Conservation (phyloP, 1,139 yeast genomes). For the Yamadazyma atmosphaerica region DNA sequence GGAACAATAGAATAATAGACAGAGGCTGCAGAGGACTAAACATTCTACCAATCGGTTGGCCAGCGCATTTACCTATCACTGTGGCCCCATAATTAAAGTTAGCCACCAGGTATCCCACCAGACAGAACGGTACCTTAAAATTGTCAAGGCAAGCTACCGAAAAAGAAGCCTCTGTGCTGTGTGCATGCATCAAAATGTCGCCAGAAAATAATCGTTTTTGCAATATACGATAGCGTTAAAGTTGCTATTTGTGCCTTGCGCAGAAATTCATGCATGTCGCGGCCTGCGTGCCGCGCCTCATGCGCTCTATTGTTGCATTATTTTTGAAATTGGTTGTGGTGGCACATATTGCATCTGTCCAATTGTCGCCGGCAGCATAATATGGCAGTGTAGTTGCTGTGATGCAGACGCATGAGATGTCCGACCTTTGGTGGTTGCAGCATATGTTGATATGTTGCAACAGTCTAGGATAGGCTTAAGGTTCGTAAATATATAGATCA, state of each 20-base stretch:
- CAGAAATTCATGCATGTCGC: background rate
- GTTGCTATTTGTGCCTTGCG: background rate
- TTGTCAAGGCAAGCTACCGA: background rate
- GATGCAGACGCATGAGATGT: too few relatives aligned
- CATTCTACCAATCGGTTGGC: too few relatives aligned
- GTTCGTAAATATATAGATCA: too few relatives aligned
- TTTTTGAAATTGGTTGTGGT: background rate
- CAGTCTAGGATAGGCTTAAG: too few relatives aligned
- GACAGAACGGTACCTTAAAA: conserved; percentile 1
- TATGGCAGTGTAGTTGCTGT: too few relatives aligned
- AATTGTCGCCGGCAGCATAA: too few relatives aligned
- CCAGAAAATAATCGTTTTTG: conserved; percentile 1
- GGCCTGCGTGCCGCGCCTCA: too few relatives aligned
- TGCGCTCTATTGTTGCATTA: conserved; percentile 2
- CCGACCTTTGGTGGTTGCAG: too few relatives aligned
- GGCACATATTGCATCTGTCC: background rate
- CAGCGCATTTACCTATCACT: too few relatives aligned
- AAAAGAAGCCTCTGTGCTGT: background rate
- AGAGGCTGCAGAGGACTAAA: background rate
- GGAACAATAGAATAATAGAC: background rate
- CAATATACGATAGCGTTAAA: conserved; percentile 1
- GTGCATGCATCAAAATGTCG: background rate
- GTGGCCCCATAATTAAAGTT: too few relatives aligned
- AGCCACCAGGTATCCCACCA: background rate
- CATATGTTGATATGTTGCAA: too few relatives aligned